Evolutionary conservation across 495 filamentous ascomycete genomes (phyloP).

Genomic region (Hypoxylon intermedium): DNA sequence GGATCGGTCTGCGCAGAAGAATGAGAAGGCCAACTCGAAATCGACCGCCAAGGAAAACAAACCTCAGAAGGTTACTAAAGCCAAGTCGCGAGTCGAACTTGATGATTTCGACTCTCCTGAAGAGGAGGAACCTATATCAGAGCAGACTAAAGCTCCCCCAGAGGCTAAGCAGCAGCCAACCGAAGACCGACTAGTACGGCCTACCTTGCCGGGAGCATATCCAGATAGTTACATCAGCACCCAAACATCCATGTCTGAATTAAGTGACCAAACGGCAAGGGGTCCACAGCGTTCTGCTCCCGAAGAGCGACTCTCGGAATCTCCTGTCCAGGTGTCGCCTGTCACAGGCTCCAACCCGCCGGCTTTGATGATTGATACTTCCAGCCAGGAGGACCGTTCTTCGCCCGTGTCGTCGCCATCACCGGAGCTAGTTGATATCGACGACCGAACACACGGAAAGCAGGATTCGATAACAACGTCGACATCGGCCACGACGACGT

Average conservation of each 20-base stretch:
- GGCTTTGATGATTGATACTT: slow-evolving; percentile 68
- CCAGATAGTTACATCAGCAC: slow-evolving; percentile 48
- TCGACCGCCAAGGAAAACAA: slow-evolving; percentile 51
- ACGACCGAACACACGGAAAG: slow-evolving; percentile 46
- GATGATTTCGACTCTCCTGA: slow-evolving; percentile 58
- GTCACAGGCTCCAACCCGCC: slow-evolving; percentile 59
- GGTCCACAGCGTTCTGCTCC: slow-evolving; percentile 34
- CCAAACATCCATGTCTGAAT: slow-evolving; percentile 33
- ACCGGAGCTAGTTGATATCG: slow-evolving; percentile 67
- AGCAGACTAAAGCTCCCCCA: slow-evolving; percentile 35
- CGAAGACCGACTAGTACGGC: slow-evolving; percentile 24
- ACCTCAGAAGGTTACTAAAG: slow-evolving; percentile 59
- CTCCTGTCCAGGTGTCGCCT: slow-evolving; percentile 76
- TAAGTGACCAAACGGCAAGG: slow-evolving; percentile 34
- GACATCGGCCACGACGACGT: slow-evolving; percentile 49
- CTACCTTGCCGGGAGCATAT: slow-evolving; percentile 45
- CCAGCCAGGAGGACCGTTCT: slow-evolving; percentile 67
- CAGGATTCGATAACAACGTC: slow-evolving; percentile 55
- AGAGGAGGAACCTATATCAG: slow-evolving; percentile 49
- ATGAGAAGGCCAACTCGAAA: slow-evolving; percentile 39
- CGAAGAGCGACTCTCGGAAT: slow-evolving; percentile 70
- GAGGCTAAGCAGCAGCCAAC: slow-evolving; percentile 26
- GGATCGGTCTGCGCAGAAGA: slow-evolving; percentile 47
- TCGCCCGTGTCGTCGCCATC: slow-evolving; percentile 73
- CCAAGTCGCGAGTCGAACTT: slow-evolving; percentile 55